Base-by-base conservation (phyloP, 2,329 filamentous ascomycete genomes). In the Colletotrichum neosansevieriae region DNA sequence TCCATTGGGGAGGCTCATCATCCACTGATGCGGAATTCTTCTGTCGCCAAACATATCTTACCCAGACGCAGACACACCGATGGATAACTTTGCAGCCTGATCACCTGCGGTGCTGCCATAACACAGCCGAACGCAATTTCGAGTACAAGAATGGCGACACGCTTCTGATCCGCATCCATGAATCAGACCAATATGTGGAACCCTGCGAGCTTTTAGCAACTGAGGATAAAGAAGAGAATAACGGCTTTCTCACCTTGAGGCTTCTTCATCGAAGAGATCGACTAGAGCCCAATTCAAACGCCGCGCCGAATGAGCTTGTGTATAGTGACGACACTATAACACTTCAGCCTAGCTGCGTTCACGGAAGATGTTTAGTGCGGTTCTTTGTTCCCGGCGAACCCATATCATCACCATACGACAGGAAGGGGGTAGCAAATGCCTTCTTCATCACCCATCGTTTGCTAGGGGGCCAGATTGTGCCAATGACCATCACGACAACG, bases 41-140 rank as follows among this genome's bases (percentile, higher is more conserved):
- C 69, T 85, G 94, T 2, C 86, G 93, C 0, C 91, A 93, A 71
- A 91, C 88, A 0, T 95, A 93, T 71, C 74, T 88, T 95, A 93
- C 72, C 74, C 88, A 1, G 83, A 85, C 1, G 79, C 83, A 1
- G 83, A 91, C 1, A 54, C 85, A 87, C 2, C 84, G 86, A 15
- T 94, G 92, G 81, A 79, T 88, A 0, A 88, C 87, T 0, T 77
- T 94, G 0, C 76, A 83, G 9, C 69, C 83, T 4, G 72, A 78
- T 0, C 88, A 94, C 72, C 81, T 90, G 36, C 71, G 51, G 3
- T 93, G 91, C 71, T 67, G 71, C 24, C 78, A 88, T 65, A 71
- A 76, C 2, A 89, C 86, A 69, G 71, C 69, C 0, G 40, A 29
- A 79, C 1, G 54, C 29, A 29, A 29, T 29, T 29, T 45, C 6